These are phyloP conservation scores for Agapanthus africanus DNA, from an alignment of 106 monocot species.

Conservation along the genomic window DNA sequence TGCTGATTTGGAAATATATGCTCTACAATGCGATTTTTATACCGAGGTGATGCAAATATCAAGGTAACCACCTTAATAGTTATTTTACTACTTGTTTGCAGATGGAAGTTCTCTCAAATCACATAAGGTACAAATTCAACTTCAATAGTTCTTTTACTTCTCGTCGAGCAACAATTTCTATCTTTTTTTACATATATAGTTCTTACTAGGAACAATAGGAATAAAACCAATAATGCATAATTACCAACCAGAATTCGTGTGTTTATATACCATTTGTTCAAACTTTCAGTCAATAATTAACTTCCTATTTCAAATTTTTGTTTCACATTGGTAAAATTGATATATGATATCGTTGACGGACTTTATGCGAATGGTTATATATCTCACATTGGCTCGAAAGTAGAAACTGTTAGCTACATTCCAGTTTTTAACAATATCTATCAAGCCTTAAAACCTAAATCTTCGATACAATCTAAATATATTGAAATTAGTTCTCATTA, in stretches of 20 bases:
- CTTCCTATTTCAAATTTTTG: neutral
- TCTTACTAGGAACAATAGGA: too few relatives aligned
- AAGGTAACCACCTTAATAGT: neutral
- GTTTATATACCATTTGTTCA: too few relatives aligned
- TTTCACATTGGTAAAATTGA: neutral
- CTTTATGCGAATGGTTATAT: too few relatives aligned
- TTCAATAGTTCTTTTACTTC: neutral
- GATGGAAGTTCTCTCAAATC: slow-evolving; percentile 19
- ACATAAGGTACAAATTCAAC: slow-evolving; percentile 28
- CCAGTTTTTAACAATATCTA: neutral
- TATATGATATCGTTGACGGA: too few relatives aligned
- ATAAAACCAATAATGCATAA: too few relatives aligned
- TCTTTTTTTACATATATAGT: too few relatives aligned
- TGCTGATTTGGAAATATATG: neutral
- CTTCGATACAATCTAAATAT: neutral
- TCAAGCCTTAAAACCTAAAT: neutral
- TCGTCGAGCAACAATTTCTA: too few relatives aligned
- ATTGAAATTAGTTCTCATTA: slow-evolving; percentile 1
- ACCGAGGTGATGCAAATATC: neutral
- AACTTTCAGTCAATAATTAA: too few relatives aligned
- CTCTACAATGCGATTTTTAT: neutral
- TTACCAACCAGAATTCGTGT: too few relatives aligned
- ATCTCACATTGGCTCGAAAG: neutral
- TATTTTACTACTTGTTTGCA: slow-evolving; percentile 19
- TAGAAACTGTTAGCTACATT: neutral